Conservation (phyloP, 139 green algal species). For the Eudorina sp. region DNA sequence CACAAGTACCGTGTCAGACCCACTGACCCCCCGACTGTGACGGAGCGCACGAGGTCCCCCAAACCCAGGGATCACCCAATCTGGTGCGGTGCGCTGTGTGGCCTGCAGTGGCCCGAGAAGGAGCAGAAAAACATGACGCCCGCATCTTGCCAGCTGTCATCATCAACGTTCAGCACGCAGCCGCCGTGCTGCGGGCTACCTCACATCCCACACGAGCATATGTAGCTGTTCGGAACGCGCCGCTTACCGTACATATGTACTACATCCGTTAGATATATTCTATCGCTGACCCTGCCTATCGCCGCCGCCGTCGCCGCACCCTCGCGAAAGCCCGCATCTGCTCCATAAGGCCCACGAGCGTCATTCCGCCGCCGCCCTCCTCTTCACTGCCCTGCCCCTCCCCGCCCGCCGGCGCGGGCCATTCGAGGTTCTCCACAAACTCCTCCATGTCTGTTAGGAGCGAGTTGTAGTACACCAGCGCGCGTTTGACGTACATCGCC, state of each 20-base stretch:
- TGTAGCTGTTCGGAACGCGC: background rate
- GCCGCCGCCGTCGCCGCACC: background rate
- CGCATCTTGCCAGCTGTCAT: too few relatives aligned
- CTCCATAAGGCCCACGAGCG: conserved; percentile 20
- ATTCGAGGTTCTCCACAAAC: conserved; percentile 5
- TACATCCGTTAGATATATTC: background rate
- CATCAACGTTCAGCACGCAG: too few relatives aligned
- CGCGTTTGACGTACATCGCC: conserved; percentile 37
- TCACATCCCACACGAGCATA: background rate
- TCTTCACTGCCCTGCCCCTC: background rate
- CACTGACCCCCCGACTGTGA: too few relatives aligned
- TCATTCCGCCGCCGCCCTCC: background rate
- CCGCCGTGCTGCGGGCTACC: background rate
- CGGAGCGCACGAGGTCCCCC: too few relatives aligned
- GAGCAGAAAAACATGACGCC: background rate
- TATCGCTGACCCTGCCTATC: background rate
- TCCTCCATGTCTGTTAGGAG: conserved; percentile 2
- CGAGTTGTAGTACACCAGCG: conserved; percentile 14
- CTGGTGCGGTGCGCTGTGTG: too few relatives aligned
- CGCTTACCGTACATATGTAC: background rate
- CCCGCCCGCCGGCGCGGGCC: background rate
- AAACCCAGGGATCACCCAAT: too few relatives aligned
- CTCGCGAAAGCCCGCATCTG: background rate
- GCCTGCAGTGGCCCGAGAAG: background rate
- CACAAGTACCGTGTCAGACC: too few relatives aligned